Evolutionary conservation across 805 yeast genomes (phyloP).

Genomic region (Aciculoconidium aculeatum): DNA sequence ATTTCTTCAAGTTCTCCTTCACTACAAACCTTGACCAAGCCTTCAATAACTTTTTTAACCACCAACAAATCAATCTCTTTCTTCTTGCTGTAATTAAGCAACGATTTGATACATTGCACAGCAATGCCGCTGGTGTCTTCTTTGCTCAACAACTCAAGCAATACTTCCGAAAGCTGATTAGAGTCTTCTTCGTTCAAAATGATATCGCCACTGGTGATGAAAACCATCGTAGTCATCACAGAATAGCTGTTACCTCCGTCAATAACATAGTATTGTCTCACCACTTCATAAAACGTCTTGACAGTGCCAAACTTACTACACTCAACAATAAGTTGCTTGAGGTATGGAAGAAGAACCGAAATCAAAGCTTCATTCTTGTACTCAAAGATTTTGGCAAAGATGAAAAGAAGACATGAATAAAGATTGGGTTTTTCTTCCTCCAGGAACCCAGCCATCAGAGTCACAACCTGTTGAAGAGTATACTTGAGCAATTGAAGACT

Average conservation of each 20-base stretch:
- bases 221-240: constrained; percentile 28
- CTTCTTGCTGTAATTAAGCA: constrained; percentile 35
- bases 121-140: constrained; percentile 23
- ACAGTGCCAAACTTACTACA: constrained; percentile 16
- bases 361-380: constrained; percentile 32
- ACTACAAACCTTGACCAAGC: constrained; percentile 28
- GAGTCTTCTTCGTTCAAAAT: constrained; percentile 20
- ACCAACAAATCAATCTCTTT: constrained; percentile 27
- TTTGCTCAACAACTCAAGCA: constrained; percentile 18
- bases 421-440: constrained; percentile 64
- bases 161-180: constrained; percentile 14
- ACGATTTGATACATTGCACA: constrained; percentile 55
- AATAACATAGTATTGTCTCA: constrained; percentile 17
- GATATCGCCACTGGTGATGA: constrained; percentile 32
- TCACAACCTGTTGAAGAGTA: constrained; percentile 48
- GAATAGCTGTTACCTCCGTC: constrained; percentile 16
- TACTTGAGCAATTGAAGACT: constrained; percentile 43
- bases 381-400: constrained; percentile 53
- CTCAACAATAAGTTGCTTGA: constrained; percentile 29
- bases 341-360: constrained; percentile 44
- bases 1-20: too few relatives aligned
- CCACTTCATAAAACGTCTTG: constrained; percentile 19
- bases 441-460: constrained; percentile 61
- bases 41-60: constrained; percentile 42
- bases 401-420: constrained; percentile 60